Base-by-base conservation (phyloP, 2,329 filamentous ascomycete genomes). In the Trichoderma arundinaceum region DNA sequence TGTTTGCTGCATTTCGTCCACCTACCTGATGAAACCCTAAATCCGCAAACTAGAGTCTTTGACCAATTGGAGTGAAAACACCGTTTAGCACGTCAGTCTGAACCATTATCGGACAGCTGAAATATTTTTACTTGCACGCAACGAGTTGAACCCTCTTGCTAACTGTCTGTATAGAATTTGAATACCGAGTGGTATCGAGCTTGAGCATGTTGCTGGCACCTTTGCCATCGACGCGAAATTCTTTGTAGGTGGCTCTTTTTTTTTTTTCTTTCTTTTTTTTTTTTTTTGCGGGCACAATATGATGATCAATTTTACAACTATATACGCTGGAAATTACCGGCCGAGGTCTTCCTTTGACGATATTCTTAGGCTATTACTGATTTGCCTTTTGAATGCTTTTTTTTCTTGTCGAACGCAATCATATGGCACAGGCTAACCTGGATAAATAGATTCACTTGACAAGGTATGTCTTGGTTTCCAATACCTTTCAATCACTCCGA, bases 21-120 rank as follows among this genome's bases (percentile, higher is more conserved):
- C 46, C 68, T 82, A 79, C 80, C 77, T 92, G 92, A 94, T 94
- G 92, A 94, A 88, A 92, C 81, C 78, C 83, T 82, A 84, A 86
- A 89, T 92, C 90, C 90, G 86, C 89, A 89, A 94, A 94, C 91
- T 96, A 96, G 92, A 96, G 92, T 96, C 92, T 96, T 95, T 95
- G 92, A 96, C 88, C 90, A 78, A 68, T 77, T 78, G 84, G 88
- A 85, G 90, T 94, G 91, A 94, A 94, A 94, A 89, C 79, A 87
- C 79, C 70, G 72, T 84, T 87, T 92, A 89, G 87, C 89, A 94
- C 91, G 91, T 95, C 92, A 95, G 92, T 92, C 92, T 95, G 92
- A 95, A 84, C 79, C 76, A 76, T 41, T 69, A 74, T 61, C 52
- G 32, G 70, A 68, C 61, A 69, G 52, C 62, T 65, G 58, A 59